phyloP scores from a whole-genome alignment of 2,329 filamentous ascomycete species.

The Xylaria sp. region DNA sequence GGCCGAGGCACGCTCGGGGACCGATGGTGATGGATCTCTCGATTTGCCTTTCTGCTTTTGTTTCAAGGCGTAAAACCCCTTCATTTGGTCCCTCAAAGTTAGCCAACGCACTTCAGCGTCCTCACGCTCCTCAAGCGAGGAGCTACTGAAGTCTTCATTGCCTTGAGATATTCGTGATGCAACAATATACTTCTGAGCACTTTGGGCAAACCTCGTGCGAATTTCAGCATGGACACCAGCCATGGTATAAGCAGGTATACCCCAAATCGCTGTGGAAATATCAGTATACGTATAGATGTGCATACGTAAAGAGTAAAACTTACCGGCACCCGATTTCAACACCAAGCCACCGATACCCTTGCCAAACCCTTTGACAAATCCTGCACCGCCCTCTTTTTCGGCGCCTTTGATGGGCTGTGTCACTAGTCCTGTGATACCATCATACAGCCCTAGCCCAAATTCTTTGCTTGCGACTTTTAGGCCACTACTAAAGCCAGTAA shows the following conservation, averaged over 20 bases:
- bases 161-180: slow-evolving; percentile 78
- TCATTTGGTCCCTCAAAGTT: slow-evolving; percentile 63
- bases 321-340: slow-evolving; percentile 80
- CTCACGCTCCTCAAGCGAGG: slow-evolving; percentile 63
- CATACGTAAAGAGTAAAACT: slow-evolving; percentile 36
- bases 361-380: slow-evolving; percentile 78
- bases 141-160: slow-evolving; percentile 64
- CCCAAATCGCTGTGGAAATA: slow-evolving; percentile 60
- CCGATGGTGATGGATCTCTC: slow-evolving; percentile 38
- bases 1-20: slow-evolving; percentile 26
- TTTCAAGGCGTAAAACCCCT: slow-evolving; percentile 62
- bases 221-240: slow-evolving; percentile 83
- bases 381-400: slow-evolving; percentile 65
- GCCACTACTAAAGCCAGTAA: slow-evolving; percentile 78
- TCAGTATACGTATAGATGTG: slow-evolving; percentile 19
- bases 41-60: slow-evolving; percentile 51
- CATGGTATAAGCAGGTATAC: slow-evolving; percentile 79
- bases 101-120: slow-evolving; percentile 72
- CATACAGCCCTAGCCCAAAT: slow-evolving; percentile 77
- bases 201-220: slow-evolving; percentile 71
- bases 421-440: slow-evolving; percentile 80
- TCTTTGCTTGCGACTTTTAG: slow-evolving; percentile 79
- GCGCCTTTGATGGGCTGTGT: slow-evolving; percentile 77
- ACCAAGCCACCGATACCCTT: slow-evolving; percentile 84
- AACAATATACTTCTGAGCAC: slow-evolving; percentile 79